Evolutionary conservation across 208 protist genomes (phyloP), one percentile per base, ranked within the genome.

Genomic region (Phytomonas francai): DNA sequence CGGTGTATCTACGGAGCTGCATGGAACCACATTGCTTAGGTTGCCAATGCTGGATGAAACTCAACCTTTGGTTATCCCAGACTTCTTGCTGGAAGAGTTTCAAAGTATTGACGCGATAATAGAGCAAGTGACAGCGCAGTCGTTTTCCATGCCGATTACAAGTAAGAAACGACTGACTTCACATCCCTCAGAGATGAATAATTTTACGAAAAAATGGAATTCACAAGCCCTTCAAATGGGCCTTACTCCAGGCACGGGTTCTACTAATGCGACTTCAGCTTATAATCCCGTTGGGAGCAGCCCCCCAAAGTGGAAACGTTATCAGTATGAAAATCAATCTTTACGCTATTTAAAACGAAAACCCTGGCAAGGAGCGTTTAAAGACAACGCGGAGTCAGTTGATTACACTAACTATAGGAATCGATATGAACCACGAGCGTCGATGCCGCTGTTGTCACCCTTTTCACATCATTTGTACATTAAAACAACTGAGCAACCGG

Each of bases 61-160:
- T 54, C 45, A 19, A 29, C 34, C 61, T 27, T 77, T 91, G 33
- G 56, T 74, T 29, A 70, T 95, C 54, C 90, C 90, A 14, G 70
- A 83, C 67, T 88, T 95, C 36, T 71, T 95, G 19, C 59, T 74
- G 39, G 90, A 95, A 70, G 84, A 92, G 72, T 77, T 95, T 49
- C 70, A 71, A 2, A 78, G 68, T 29, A 58, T 95, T 54, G 71
- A 79, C 59, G 87, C 81, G 32, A 67, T 77, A 39, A 59, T 90
- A 66, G 87, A 95, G 51, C 69, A 83, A 39, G 77, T 95, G 63
- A 91, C 84, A 29, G 72, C 86, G 59, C 87, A 93, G 71, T 81
- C 80, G 34, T 93, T 95, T 63, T 25, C 16, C 22, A 54, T 54
- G 19, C 45, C 45, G 6, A 54, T 54, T 54, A 25, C 19, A 54